Conservation (phyloP, 768 basidiomycete species). For the Russula earlei region DNA sequence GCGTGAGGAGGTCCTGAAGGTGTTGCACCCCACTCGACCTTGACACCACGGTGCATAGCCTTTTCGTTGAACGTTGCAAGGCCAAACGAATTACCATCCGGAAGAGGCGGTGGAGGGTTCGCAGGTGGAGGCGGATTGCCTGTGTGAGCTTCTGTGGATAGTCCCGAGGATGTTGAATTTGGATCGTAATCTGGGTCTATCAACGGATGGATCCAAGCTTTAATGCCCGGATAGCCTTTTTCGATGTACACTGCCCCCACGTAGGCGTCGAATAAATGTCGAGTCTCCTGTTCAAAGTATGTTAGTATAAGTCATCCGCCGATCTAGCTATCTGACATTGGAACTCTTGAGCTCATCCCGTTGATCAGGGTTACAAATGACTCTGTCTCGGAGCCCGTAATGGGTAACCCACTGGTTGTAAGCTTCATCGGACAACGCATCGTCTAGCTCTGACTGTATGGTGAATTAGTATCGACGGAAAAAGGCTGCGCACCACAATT, state of each 20-base stretch:
- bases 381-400: constrained; percentile 13
- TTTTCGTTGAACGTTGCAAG: constrained; percentile 73
- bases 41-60: constrained; percentile 53
- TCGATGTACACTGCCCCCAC: constrained; percentile 15
- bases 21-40: constrained; percentile 48
- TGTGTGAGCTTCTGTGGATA: background rate
- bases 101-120: constrained; percentile 30
- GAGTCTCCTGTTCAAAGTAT: constrained; percentile 8
- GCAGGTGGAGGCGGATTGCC: constrained; percentile 25
- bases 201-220: constrained; percentile 12
- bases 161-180: background rate
- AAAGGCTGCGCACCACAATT: background rate
- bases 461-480: background rate
- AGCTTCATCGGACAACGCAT: background rate
- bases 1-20: constrained; percentile 62
- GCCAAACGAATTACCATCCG: constrained; percentile 49
- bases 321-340: background rate
- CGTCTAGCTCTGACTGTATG: background rate
- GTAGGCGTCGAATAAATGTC: constrained; percentile 12
- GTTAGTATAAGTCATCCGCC: background rate
- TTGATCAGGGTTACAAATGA: constrained; percentile 3
- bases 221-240: background rate
- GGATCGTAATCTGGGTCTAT: constrained; percentile 2
- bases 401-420: constrained; percentile 16
- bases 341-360: constrained; percentile 1